Evolutionary conservation across 1,284 basidiomycete genomes (phyloP), one percentile per base, ranked within the genome.

Genomic region (Mixia osmundae): DNA sequence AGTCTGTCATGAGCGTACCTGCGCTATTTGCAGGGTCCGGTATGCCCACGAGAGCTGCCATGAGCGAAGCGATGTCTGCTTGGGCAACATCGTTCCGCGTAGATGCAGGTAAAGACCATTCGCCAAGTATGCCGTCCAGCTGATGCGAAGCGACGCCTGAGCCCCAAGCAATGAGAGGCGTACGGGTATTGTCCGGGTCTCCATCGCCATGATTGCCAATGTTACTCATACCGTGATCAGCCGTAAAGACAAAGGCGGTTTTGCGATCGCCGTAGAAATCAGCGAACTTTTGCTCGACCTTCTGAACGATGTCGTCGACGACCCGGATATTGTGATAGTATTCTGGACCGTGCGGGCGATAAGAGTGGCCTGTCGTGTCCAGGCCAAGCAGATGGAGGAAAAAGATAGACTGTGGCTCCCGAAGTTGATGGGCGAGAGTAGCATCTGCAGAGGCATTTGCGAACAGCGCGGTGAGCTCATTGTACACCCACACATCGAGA

Each of bases 171-270:
- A 85, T 62, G 12, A 83, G 61, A 12, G 79, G 79, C 0, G 79
- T 85, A 16, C 76, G 68, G 4, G 80, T 83, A 47, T 76, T 82
- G 53, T 85, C 78, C 0, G 78, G 79, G 47, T 85, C 71, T 21
- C 80, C 80, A 48, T 87, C 80, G 3, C 80, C 80, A 44, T 87
- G 80, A 49, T 83, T 87, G 19, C 80, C 80, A 39, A 82, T 76
- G 29, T 64, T 67, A 6, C 29, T 29, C 80, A 87, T 87, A 4
- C 80, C 80, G 51, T 87, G 80, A 52, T 87, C 80, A 0, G 82
- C 76, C 3, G 77, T 83, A 52, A 87, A 83, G 27, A 87, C 57
- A 49, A 67, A 87, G 26, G 69, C 70, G 0, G 80, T 85, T 35
- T 71, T 66, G 20, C 69, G 57, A 39, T 74, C 70, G 26, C 57